Conservation (phyloP, 148 eudicot genomes). For the Arbutus unedo region DNA sequence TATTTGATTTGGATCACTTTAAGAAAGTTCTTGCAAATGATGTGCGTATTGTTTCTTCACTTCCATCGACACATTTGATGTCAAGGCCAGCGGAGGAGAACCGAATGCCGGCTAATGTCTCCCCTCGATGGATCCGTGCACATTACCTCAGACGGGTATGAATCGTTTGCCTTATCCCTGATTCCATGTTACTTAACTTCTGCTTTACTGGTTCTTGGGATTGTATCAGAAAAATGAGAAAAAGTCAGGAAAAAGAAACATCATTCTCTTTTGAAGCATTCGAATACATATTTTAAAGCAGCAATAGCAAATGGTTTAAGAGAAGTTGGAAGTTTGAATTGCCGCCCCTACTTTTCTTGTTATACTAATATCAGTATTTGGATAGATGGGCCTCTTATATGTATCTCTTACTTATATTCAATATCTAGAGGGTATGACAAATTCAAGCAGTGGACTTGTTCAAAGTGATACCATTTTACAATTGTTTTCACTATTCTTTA, state of each 20-base stretch:
- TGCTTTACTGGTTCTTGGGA: neutral
- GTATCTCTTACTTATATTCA: neutral
- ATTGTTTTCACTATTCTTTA: neutral
- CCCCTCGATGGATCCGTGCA: conserved; percentile 82
- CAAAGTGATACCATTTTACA: neutral
- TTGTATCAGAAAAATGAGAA: neutral
- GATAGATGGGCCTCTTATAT: neutral
- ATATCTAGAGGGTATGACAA: neutral
- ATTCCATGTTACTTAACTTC: neutral
- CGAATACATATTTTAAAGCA: neutral
- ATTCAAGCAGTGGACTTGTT: conserved; percentile 6
- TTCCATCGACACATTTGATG: conserved; percentile 89
- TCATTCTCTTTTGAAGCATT: neutral
- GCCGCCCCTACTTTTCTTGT: neutral
- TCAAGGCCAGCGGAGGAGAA: conserved; percentile 75
- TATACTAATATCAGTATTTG: neutral
- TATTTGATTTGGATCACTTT: conserved; percentile 94
- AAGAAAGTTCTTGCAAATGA: conserved; percentile 72
- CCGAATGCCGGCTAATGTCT: conserved; percentile 62
- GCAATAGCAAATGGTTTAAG: neutral
- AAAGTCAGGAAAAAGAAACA: neutral
- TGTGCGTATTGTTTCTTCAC: conserved; percentile 72
- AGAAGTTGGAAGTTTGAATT: neutral
- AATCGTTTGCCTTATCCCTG: neutral
- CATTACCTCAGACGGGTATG: conserved; percentile 60